phyloP scores from a whole-genome alignment of 192 early-diverging fungal genomes.

The Glomus cerebriforme region DNA sequence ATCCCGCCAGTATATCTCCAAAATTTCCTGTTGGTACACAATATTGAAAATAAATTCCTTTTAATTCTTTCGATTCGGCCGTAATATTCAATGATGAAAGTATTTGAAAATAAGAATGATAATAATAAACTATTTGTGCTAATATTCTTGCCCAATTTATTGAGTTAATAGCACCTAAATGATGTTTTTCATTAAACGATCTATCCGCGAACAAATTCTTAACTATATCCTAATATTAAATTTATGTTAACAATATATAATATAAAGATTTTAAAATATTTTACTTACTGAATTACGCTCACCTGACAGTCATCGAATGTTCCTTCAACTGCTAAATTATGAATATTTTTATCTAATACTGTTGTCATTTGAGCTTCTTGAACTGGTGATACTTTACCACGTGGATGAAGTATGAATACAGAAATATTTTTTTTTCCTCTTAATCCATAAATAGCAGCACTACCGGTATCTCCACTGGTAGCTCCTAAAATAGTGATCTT shows the following conservation, averaged over 20 bases:
- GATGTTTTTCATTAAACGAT: constrained; percentile 71
- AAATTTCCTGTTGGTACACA: constrained; percentile 98
- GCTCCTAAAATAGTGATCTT: constrained; percentile 90
- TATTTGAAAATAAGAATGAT: constrained; percentile 83
- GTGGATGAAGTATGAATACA: constrained; percentile 92
- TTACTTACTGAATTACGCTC: neutral
- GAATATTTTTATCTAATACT: constrained; percentile 90
- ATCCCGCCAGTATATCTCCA: constrained; percentile 93
- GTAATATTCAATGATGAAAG: constrained; percentile 51
- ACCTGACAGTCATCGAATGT: constrained; percentile 96
- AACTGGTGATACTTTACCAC: constrained; percentile 86
- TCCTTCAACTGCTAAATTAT: constrained; percentile 89
- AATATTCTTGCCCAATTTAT: constrained; percentile 99
- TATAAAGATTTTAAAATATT: neutral
- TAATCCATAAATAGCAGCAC: constrained; percentile 97
- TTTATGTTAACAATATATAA: no score
- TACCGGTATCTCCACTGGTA: constrained; percentile 96
- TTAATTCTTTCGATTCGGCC: constrained; percentile 45
- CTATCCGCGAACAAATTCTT: constrained; percentile 85
- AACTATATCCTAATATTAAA: constrained; percentile 74
- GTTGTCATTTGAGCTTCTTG: constrained; percentile 99
- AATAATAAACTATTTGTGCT: constrained; percentile 96
- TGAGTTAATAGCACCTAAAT: constrained; percentile 94
- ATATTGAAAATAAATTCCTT: constrained; percentile 61
- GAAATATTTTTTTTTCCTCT: constrained; percentile 89